Evolutionary conservation across 495 filamentous ascomycete species (phyloP).

Genomic region (Xylaria bambusicola): DNA sequence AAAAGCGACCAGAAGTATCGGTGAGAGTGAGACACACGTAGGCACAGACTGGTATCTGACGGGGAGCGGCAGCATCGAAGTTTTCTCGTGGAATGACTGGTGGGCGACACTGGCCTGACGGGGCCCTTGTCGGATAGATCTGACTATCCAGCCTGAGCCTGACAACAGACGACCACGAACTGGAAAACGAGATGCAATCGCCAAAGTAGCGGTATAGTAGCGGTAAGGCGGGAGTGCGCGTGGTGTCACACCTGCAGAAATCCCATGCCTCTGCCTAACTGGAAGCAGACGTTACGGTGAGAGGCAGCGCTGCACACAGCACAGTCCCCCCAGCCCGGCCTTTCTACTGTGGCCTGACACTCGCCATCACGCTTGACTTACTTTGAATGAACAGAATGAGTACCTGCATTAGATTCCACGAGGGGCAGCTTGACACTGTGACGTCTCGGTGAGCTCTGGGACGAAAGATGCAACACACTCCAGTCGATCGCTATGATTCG

Average conservation of each 20-base stretch:
- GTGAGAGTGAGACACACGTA: slow-evolving; percentile 42
- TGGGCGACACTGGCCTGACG: slow-evolving; percentile 14
- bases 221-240: slow-evolving; percentile 15
- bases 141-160: slow-evolving; percentile 16
- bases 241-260: slow-evolving; percentile 16
- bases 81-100: slow-evolving; percentile 21
- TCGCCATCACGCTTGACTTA: background rate
- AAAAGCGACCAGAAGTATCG: slow-evolving; percentile 36
- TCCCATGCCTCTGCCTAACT: slow-evolving; percentile 1
- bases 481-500: slow-evolving; percentile 6
- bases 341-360: slow-evolving; percentile 8
- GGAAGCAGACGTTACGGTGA: slow-evolving; percentile 19
- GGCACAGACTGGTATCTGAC: slow-evolving; percentile 27
- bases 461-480: slow-evolving; percentile 4
- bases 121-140: slow-evolving; percentile 16
- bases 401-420: slow-evolving; percentile 27
- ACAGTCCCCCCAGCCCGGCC: slow-evolving; percentile 2
- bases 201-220: slow-evolving; percentile 24
- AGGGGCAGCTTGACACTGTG: slow-evolving; percentile 22
- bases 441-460: slow-evolving; percentile 19
- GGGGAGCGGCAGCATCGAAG: slow-evolving; percentile 31
- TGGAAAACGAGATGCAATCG: slow-evolving; percentile 1
- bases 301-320: background rate
- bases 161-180: slow-evolving; percentile 16
- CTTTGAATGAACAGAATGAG: no score